Evolutionary conservation across 2,329 filamentous ascomycete genomes (phyloP).

Genomic region (Colletotrichum limetticola): DNA sequence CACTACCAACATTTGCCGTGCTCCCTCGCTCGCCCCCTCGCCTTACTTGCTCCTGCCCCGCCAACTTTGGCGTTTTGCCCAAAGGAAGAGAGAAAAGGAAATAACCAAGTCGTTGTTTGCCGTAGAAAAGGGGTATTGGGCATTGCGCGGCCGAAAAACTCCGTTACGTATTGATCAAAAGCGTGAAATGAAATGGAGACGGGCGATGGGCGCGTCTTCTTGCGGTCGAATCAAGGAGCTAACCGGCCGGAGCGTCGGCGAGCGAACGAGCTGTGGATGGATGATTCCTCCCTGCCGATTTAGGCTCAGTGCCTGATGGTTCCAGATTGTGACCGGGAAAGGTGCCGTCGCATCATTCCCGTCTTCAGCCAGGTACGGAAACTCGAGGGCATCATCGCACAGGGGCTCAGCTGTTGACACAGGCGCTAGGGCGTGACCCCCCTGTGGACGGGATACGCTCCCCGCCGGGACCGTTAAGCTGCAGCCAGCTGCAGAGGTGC

Average conservation of each 20-base stretch:
- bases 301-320: slow-evolving; percentile 6
- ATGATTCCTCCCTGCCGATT: not conserved
- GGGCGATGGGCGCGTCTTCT: not conserved
- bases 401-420: slow-evolving; percentile 21
- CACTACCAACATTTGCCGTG: not conserved
- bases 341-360: not conserved
- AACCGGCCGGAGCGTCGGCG: not conserved
- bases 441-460: slow-evolving; percentile 21
- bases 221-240: not conserved
- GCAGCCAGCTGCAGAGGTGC: slow-evolving; percentile 33
- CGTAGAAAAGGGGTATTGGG: slow-evolving; percentile 12
- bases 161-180: slow-evolving; percentile 9
- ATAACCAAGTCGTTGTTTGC: not conserved
- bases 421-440: slow-evolving; percentile 5
- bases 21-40: not conserved
- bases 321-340: slow-evolving; percentile 2
- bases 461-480: slow-evolving; percentile 15
- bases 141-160: slow-evolving; percentile 15
- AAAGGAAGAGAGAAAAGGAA: not conserved
- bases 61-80: not conserved
- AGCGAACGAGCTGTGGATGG: not conserved
- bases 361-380: slow-evolving; percentile 6
- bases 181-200: slow-evolving; percentile 1
- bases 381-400: slow-evolving; percentile 21
- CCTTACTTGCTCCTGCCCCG: not conserved